Conservation (phyloP, 148 eudicot genomes). For the Chenopodium quinoa region DNA sequence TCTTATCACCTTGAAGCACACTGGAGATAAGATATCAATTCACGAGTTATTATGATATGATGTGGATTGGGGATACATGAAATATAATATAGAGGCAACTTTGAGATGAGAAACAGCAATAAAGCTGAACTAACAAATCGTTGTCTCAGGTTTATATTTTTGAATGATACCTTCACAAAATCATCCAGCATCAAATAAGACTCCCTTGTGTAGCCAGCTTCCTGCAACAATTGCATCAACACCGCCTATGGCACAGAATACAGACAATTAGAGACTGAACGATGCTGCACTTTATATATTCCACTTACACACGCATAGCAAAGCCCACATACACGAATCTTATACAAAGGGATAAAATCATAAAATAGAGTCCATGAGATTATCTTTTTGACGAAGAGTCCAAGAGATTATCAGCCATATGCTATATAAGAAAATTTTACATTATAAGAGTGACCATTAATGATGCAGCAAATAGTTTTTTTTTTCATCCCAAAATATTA, state of each 20-base stretch:
- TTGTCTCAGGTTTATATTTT: not conserved
- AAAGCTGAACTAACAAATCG: not conserved
- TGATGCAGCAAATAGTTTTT: not conserved
- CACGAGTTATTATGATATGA: not conserved
- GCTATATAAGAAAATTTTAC: not conserved
- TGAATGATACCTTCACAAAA: conserved; percentile 62
- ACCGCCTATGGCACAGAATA: conserved; percentile 50
- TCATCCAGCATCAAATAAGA: conserved; percentile 67
- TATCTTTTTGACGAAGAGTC: not conserved
- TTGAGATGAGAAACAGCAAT: not conserved
- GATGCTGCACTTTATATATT: not conserved
- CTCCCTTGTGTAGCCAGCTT: conserved; percentile 76
- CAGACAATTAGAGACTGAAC: conserved; percentile 7
- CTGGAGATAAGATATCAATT: not conserved
- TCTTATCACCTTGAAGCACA: not conserved
- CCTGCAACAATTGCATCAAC: conserved; percentile 59
- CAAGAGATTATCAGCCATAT: conserved; percentile 8
- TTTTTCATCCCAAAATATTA: not conserved
- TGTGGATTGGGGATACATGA: not conserved
- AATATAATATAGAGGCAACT: not conserved
- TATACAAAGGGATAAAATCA: not conserved
- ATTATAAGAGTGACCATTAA: not conserved
- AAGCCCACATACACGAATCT: not conserved
- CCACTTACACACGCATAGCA: not conserved
- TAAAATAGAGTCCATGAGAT: not conserved